Percentiles rank a stretch among this genome's conserved stretches.
Evolutionary conservation across 2,329 filamentous ascomycete genomes (phyloP).

Genomic region (Fusarium scirpi): DNA sequence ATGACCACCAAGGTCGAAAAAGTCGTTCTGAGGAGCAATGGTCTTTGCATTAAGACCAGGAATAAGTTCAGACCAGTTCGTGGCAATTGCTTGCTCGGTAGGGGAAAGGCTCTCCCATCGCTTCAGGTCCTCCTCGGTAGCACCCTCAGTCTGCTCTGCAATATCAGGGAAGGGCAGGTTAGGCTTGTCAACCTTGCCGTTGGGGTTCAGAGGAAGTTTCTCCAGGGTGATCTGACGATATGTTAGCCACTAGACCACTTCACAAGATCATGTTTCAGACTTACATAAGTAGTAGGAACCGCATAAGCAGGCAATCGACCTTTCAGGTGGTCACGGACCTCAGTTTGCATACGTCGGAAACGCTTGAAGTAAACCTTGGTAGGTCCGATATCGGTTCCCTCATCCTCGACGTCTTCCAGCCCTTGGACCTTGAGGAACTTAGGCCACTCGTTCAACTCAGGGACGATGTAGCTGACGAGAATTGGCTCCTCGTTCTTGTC

Average conservation of each 20-base stretch:
- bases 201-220: constrained; percentile 76
- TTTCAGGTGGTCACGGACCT: constrained; percentile 51
- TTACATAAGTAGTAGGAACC: constrained; percentile 52
- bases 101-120: constrained; percentile 63
- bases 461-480: constrained; percentile 90
- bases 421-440: constrained; percentile 71
- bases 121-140: constrained; percentile 53
- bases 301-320: constrained; percentile 48
- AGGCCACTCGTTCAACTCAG: constrained; percentile 72
- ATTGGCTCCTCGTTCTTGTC: constrained; percentile 73
- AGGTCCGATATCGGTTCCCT: constrained; percentile 61
- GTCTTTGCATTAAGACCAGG: constrained; percentile 74
- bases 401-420: constrained; percentile 66
- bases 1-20: constrained; percentile 57
- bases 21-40: constrained; percentile 55
- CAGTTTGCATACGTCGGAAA: constrained; percentile 61
- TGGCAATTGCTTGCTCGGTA: constrained; percentile 57
- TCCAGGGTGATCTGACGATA: constrained; percentile 11
- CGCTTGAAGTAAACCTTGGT: constrained; percentile 58
- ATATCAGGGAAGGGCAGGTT: constrained; percentile 84
- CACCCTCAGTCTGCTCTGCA: constrained; percentile 66
- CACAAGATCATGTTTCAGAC: constrained; percentile 34
- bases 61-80: constrained; percentile 80
- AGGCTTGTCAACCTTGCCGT: constrained; percentile 84
- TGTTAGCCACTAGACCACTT: neutral